Evolutionary conservation across 805 yeast species (phyloP).

Genomic region (Hanseniaspora mollemarum): DNA sequence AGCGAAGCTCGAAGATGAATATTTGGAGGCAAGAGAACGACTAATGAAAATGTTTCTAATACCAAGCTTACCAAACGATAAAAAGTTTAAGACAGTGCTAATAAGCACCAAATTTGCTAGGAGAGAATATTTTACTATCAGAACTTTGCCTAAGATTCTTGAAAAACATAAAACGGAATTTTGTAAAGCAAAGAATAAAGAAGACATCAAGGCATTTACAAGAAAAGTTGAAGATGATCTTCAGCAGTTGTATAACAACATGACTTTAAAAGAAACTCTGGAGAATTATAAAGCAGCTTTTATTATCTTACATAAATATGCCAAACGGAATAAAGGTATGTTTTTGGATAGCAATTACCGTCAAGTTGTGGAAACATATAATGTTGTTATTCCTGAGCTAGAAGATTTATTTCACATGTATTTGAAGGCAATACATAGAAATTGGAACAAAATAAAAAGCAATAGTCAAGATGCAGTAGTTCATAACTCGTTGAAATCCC

Average conservation of each 20-base stretch:
- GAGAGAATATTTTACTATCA: neutral
- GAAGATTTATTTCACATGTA: neutral
- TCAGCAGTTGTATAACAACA: neutral
- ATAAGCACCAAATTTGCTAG: neutral
- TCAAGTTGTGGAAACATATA: neutral
- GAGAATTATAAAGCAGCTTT: neutral
- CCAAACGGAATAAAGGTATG: neutral
- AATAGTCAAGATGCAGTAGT: neutral
- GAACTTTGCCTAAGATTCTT: neutral
- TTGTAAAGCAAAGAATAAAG: neutral
- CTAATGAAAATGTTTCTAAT: neutral
- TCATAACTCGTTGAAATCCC: neutral
- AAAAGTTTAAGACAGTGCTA: neutral
- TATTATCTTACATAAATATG: neutral
- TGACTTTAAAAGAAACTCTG: neutral
- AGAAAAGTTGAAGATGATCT: neutral
- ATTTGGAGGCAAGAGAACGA: neutral
- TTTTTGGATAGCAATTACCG: neutral
- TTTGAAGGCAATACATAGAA: neutral
- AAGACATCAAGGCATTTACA: neutral
- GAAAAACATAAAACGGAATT: neutral
- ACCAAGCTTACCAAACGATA: neutral
- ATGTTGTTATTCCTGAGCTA: neutral
- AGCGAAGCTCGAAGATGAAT: neutral
- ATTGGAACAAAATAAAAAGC: neutral